A percentile compares a stretch with the other conserved stretches of the same genome.
Conservation (phyloP, 2,329 filamentous ascomycete genomes). For the Triangularia setosa region DNA sequence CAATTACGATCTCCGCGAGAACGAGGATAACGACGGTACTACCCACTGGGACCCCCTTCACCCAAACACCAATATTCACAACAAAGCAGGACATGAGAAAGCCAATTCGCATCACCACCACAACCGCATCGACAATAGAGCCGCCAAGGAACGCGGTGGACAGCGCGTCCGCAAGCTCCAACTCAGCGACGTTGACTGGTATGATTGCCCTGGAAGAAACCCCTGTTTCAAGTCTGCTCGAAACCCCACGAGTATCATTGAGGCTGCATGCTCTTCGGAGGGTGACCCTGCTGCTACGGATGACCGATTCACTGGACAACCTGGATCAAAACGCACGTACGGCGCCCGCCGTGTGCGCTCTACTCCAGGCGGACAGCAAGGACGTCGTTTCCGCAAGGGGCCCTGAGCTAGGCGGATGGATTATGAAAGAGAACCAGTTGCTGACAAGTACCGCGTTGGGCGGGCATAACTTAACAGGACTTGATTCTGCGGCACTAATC, state of each 20-base stretch:
- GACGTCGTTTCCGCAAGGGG: not conserved
- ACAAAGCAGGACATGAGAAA: slow-evolving; percentile 47
- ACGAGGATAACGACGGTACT: slow-evolving; percentile 76
- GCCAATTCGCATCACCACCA: slow-evolving; percentile 46
- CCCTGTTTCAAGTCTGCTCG: not conserved
- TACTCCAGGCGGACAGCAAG: not conserved
- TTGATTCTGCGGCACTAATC: not conserved
- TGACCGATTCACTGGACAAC: not conserved
- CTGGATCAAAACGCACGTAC: not conserved
- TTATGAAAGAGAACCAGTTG: not conserved
- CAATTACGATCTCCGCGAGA: slow-evolving; percentile 90
- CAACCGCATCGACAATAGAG: slow-evolving; percentile 51
- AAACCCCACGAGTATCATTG: not conserved
- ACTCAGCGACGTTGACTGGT: slow-evolving; percentile 97
- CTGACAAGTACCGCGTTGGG: not conserved
- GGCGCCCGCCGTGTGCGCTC: not conserved
- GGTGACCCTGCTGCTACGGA: not conserved
- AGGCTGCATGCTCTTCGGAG: not conserved
- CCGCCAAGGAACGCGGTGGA: slow-evolving; percentile 61
- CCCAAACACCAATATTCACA: slow-evolving; percentile 50
- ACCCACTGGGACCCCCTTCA: slow-evolving; percentile 36
- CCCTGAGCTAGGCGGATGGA: not conserved
- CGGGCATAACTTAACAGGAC: not conserved
- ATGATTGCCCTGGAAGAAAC: slow-evolving; percentile 34
- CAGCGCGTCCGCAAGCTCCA: slow-evolving; percentile 88